Evolutionary conservation across 2,329 filamentous ascomycete species (phyloP), one percentile per base, ranked within the genome.

Genomic region (Aspergillus alliaceus): DNA sequence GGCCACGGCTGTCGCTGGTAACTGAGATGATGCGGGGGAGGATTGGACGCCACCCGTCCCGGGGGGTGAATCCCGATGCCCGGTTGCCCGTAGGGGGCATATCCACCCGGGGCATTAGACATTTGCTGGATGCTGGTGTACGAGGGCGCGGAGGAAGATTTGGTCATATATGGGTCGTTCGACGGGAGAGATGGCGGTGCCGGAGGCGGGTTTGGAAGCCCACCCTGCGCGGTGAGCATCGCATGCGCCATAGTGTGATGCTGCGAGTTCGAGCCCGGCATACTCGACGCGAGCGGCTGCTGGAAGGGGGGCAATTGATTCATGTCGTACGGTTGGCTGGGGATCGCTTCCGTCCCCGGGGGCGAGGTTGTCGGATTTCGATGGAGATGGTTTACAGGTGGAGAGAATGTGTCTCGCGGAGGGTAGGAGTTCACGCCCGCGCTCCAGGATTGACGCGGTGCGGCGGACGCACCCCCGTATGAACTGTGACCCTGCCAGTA

Each of bases 311-410:
- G 83, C 59, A 88, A 65, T 42, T 74, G 81, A 63, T 86, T 85
- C 60, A 85, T 79, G 61, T 90, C 87, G 74, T 88, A 91, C 6
- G 87, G 82, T 58, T 88, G 85, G 25, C 27, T 47, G 54, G 89
- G 83, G 54, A 93, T 78, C 49, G 81, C 82, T 69, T 91, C 86
- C 48, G 79, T 80, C 27, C 80, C 78, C 7, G 84, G 81, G 9
- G 89, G 87, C 51, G 86, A 86, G 64, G 82, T 81, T 40, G 82
- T 78, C 58, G 75, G 76, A 64, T 78, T 80, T 64, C 84, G 80
- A 61, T 79, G 76, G 62, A 81, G 75, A 62, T 80, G 83, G 59
- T 75, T 79, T 68, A 84, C 77, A 47, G 81, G 80, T 29, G 84
- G 81, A 52, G 84, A 84, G 74, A 86, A 90, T 61, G 82, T 74